Base-by-base conservation (phyloP, 1,284 basidiomycete species). In the Cutaneotrichosporon sp. region DNA sequence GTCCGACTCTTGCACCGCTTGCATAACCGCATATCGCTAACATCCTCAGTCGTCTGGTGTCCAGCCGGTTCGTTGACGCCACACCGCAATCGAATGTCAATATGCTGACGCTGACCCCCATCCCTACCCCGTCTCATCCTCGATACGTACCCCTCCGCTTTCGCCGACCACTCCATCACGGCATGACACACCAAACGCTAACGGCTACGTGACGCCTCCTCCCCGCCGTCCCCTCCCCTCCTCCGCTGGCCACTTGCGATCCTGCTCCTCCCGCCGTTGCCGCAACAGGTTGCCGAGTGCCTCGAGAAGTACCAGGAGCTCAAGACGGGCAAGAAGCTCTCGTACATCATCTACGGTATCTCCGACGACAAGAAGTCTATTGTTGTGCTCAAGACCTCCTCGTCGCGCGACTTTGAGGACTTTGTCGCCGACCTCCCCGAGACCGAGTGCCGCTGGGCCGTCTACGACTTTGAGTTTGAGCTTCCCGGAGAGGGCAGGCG, bases 381-480 rank as follows among this genome's bases (percentile, higher is more conserved):
- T 74, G 62, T 87, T 60, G 84, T 90, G 46, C 79, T 82, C 62
- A 87, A 89, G 78, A 79, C 69, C 19, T 76, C 74, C 41, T 59
- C 65, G 46, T 69, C 73, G 35, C 60, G 73, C 55, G 70, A 83
- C 54, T 97, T 90, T 75, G 87, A 93, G 3, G 78, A 81, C 1
- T 97, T 98, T 73, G 49, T 92, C 53, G 70, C 51, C 1, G 82
- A 87, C 66, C 80, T 98, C 43, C 91, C 92, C 1, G 81, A 84
- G 69, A 62, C 65, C 19, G 83, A 89, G 66, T 90, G 87, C 72
- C 80, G 87, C 75, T 98, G 87, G 84, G 93, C 87, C 27, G 82
- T 97, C 42, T 97, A 92, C 75, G 93, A 97, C 76, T 87, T 94
- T 60, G 85, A 90, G 70, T 97, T 81, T 70, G 82, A 88, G 78